These are phyloP conservation scores for Leccinum broughii DNA, from an alignment of 768 basidiomycete species.

Conservation along the genomic window DNA sequence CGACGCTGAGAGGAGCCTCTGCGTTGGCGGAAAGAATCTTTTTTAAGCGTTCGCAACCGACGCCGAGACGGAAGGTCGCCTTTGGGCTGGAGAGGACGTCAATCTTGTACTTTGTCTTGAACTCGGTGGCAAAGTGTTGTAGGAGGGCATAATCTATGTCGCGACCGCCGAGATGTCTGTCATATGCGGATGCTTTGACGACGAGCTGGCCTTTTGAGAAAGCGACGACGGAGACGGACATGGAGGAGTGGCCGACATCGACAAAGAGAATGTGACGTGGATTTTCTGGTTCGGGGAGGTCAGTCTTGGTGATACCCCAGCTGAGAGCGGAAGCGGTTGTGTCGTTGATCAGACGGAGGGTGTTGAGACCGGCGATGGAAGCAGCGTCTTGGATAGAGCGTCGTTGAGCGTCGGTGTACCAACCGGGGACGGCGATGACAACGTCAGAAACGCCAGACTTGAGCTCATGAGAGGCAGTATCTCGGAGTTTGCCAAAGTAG, in stretches of 20 bases:
- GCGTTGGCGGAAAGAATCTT: slow-evolving; percentile 94
- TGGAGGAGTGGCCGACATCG: slow-evolving; percentile 91
- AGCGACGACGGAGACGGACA: slow-evolving; percentile 84
- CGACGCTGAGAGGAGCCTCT: slow-evolving; percentile 88
- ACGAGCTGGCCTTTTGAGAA: slow-evolving; percentile 92
- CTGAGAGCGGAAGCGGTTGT: slow-evolving; percentile 94
- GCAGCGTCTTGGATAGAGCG: slow-evolving; percentile 90
- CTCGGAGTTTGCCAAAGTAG: slow-evolving; percentile 89
- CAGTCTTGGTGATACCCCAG: slow-evolving; percentile 98
- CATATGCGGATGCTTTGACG: slow-evolving; percentile 88
- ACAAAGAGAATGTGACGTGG: slow-evolving; percentile 91
- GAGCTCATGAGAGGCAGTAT: slow-evolving; percentile 83
- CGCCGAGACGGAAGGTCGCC: slow-evolving; percentile 86
- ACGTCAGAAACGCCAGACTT: slow-evolving; percentile 86
- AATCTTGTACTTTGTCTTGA: slow-evolving; percentile 97
- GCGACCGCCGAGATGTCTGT: slow-evolving; percentile 92
- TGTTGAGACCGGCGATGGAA: slow-evolving; percentile 83
- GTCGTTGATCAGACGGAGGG: slow-evolving; percentile 96
- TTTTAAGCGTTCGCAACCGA: slow-evolving; percentile 92
- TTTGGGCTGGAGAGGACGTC: slow-evolving; percentile 91
- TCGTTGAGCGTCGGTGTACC: slow-evolving; percentile 94
- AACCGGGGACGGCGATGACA: slow-evolving; percentile 94
- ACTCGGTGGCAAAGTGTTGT: slow-evolving; percentile 84
- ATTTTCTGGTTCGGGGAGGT: slow-evolving; percentile 82
- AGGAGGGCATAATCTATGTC: slow-evolving; percentile 94